Evolutionary conservation across 2,329 filamentous ascomycete species (phyloP).

Genomic region (Pyrenophora seminiperda): DNA sequence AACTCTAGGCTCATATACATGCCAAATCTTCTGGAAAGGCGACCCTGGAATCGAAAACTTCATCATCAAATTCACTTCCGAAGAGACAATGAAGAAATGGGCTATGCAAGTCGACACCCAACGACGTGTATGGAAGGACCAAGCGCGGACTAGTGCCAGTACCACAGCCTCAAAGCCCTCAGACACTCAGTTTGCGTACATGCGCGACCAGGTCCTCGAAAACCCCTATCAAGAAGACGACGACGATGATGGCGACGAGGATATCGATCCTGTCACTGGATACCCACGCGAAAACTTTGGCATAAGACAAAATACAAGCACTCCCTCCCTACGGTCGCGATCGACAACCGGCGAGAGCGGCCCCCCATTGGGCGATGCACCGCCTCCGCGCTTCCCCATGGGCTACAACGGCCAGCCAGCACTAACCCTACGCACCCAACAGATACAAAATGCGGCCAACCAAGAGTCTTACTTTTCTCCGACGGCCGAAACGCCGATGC

Average conservation of each 20-base stretch:
- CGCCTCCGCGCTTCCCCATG: constrained; percentile 74
- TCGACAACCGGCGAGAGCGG: constrained; percentile 76
- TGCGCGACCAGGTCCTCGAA: constrained; percentile 71
- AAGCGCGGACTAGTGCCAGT: constrained; percentile 58
- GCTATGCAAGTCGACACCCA: constrained; percentile 77
- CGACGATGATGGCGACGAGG: constrained; percentile 61
- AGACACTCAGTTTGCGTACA: constrained; percentile 78
- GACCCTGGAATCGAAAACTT: constrained; percentile 96
- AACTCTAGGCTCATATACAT: constrained; percentile 78
- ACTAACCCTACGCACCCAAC: constrained; percentile 72
- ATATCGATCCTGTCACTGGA: constrained; percentile 45
- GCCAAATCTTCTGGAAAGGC: constrained; percentile 98
- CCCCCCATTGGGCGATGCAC: constrained; percentile 56
- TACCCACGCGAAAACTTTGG: constrained; percentile 55
- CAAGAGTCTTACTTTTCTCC: constrained; percentile 97
- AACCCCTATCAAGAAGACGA: constrained; percentile 78
- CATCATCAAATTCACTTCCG: constrained; percentile 88
- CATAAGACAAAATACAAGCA: constrained; percentile 72
- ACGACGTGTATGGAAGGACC: constrained; percentile 59
- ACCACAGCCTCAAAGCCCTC: constrained; percentile 59
- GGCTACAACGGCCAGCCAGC: constrained; percentile 57
- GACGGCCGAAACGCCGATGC: constrained; percentile 76
- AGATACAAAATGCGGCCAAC: constrained; percentile 64
- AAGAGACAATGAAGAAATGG: constrained; percentile 95
- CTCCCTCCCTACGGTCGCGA: constrained; percentile 73